These are phyloP conservation scores for Umbelopsis isabellina DNA, from an alignment of 192 early-diverging fungal species.

Conservation along the genomic window DNA sequence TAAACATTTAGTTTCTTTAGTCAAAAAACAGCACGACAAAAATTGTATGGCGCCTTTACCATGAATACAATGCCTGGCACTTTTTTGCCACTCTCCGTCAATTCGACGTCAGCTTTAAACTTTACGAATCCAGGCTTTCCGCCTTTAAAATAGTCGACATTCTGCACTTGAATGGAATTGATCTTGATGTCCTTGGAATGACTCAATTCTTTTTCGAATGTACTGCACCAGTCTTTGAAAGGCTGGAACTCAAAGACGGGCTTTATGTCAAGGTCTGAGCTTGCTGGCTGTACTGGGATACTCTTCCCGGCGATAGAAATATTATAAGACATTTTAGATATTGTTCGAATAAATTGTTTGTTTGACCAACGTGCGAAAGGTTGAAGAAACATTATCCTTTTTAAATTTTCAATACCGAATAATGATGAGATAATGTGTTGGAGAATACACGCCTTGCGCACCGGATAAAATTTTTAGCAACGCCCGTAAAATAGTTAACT, in stretches of 20 bases:
- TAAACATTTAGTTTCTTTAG: background rate
- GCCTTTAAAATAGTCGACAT: conserved; percentile 71
- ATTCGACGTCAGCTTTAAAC: conserved; percentile 58
- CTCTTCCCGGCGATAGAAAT: conserved; percentile 1
- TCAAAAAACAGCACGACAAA: background rate
- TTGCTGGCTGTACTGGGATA: background rate
- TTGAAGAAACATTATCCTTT: background rate
- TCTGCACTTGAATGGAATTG: conserved; percentile 62
- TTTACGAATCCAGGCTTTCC: conserved; percentile 78
- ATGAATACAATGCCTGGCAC: conserved; percentile 82
- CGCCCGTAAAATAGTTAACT: no score
- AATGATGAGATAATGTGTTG: no score
- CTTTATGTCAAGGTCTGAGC: conserved; percentile 21
- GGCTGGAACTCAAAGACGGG: conserved; percentile 57
- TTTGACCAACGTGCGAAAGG: background rate
- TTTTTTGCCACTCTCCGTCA: conserved; percentile 49
- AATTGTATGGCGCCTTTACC: conserved; percentile 35
- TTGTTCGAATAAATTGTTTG: background rate
- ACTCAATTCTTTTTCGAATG: conserved; percentile 44
- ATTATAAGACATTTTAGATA: conserved; percentile 1
- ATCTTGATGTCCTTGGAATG: conserved; percentile 44
- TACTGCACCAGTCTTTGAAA: conserved; percentile 58
- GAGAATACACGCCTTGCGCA: no score
- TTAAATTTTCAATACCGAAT: no score
- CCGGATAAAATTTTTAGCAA: no score